A percentile compares a stretch with the other conserved stretches of the same genome.
phyloP scores from a whole-genome alignment of 106 monocot species.

The Gastrodia elata region DNA sequence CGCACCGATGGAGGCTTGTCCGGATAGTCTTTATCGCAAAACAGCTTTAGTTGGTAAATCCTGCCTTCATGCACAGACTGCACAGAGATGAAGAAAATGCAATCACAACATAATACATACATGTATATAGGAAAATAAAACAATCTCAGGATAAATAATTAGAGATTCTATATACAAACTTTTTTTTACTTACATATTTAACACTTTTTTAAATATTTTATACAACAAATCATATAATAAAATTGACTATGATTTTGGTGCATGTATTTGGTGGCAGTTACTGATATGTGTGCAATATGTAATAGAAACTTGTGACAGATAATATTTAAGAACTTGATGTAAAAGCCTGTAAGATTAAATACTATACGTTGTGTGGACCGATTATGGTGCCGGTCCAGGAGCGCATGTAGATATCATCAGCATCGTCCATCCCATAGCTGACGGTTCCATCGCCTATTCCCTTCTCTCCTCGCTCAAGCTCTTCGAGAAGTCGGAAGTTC shows the following conservation, averaged over 20 bases:
- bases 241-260: too few relatives aligned
- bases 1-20: conserved; percentile 22
- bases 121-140: too few relatives aligned
- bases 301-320: too few relatives aligned
- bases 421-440: conserved; percentile 29
- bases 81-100: neutral
- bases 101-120: too few relatives aligned
- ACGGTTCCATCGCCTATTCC: conserved; percentile 27
- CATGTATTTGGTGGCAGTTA: too few relatives aligned
- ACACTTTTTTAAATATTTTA: too few relatives aligned
- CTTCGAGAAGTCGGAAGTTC: conserved; percentile 27
- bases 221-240: too few relatives aligned
- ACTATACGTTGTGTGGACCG: conserved; percentile 23
- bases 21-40: conserved; percentile 26
- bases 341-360: neutral
- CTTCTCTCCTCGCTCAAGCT: conserved; percentile 29
- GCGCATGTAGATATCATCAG: conserved; percentile 28
- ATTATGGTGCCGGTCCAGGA: conserved; percentile 29
- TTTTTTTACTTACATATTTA: too few relatives aligned
- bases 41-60: conserved; percentile 24
- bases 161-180: too few relatives aligned
- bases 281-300: too few relatives aligned
- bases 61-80: conserved; percentile 26
- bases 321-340: too few relatives aligned
- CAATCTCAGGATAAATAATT: too few relatives aligned